Evolutionary conservation across 495 filamentous ascomycete genomes (phyloP), one percentile per base, ranked within the genome.

Genomic region (Trichocladium uniseriatum): DNA sequence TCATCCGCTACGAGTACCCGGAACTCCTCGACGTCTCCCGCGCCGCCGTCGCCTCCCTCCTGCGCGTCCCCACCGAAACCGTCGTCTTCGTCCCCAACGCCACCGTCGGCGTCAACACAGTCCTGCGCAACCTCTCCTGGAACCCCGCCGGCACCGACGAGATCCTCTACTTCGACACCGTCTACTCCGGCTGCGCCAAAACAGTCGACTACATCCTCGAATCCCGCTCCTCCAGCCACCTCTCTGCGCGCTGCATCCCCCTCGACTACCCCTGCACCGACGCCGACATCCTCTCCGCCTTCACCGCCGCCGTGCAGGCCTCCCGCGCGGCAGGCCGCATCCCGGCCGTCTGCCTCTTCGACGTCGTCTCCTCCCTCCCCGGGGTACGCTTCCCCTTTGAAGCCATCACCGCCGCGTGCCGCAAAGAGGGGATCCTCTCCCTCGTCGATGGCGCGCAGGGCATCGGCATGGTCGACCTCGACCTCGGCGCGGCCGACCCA

Each of bases 371-470:
- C 19, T 85, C 80, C 20, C 63, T 83, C 35, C 90, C 90, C 0
- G 89, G 89, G 3, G 64, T 92, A 0, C 66, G 84, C 2, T 79
- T 94, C 54, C 90, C 90, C 1, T 94, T 87, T 64, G 84, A 90
- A 58, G 52, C 56, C 0, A 62, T 95, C 0, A 74, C 75, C 2
- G 64, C 61, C 0, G 72, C 79, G 0, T 91, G 89, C 57, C 71
- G 70, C n/a, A 73, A 79, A 45, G 65, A 79, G 18, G 79, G 75
- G 0, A 69, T 92, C 0, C 63, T 79, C 69, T 71, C 70, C 9
- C 60, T 82, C 18, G 67, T 95, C n/a, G 89, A 95, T 57, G 89
- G 73, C 3, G 89, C 88, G 4, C 89, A 95, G 61, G 84, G 85
- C 5, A 69, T 94, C 28, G 90, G 90, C 1, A 81, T 89, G 46